Base-by-base conservation (phyloP, 176 grass and related monocot genomes). In the Oryza officinalis region DNA sequence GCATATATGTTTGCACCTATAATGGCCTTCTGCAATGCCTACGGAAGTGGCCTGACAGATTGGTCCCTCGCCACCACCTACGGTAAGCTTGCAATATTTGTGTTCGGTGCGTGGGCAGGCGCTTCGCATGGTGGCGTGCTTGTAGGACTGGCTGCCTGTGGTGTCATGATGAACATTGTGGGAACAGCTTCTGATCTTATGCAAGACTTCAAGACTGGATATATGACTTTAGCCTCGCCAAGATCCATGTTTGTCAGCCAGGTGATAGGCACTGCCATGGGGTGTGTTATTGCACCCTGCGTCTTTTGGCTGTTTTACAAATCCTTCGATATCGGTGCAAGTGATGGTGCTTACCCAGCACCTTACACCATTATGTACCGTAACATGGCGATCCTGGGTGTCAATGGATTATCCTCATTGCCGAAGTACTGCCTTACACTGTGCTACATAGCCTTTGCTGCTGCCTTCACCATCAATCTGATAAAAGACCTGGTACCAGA, bases 131-230 rank as follows among this genome's bases (percentile, higher is more conserved):
- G 88, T 11, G 90, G 93, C 0, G 93, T 96, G 66, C 49, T 96
- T 3, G 90, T 81, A 0, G 90, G 86, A 17, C 76, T 96, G 1
- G 88, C 93, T 52, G 83, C 93, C 28, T 96, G 90, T 12, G 90
- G 93, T 79, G 93, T 91, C 67, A 96, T 96, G 90, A 90, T 96
- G 93, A 91, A 28, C 86, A 92, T 96, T 46, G 88, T 91, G 46
- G 70, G 83, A 13, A 93, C 93, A 13, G 90, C 93, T 20, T 28
- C 93, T 54, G 90, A 96, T 65, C 83, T 96, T n/a, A 93, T 96
- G 93, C 90, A 93, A 72, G 91, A 96, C 76, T 96, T 96, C 84
- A 92, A 93, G 79, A 96, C 91, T 13, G 94, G 94, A 12, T 96
- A 96, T 46, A 5, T 96, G 72, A 96, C 93, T 46, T 77, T 96